A percentile compares a stretch with the other conserved stretches of the same genome.
These are phyloP conservation scores for Glonium stellatum DNA, from an alignment of 495 filamentous ascomycete species.

Conservation along the genomic window DNA sequence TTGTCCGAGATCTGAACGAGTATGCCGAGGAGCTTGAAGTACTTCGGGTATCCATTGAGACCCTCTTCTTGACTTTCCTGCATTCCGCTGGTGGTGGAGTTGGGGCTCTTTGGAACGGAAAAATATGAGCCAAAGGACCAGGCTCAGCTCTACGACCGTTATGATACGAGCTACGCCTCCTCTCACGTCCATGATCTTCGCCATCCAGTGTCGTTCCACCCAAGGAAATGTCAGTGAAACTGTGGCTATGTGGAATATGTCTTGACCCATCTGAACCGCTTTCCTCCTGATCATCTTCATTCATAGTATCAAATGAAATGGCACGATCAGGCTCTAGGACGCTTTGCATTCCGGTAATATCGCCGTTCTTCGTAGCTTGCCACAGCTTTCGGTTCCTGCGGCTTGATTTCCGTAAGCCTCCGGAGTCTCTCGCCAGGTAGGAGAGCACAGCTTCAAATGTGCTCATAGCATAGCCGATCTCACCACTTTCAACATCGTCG, in stretches of 20 bases:
- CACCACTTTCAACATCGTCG: conserved; percentile 93
- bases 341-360: conserved; percentile 63
- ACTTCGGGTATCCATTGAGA: conserved; percentile 82
- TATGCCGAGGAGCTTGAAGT: conserved; percentile 77
- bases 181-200: conserved; percentile 6
- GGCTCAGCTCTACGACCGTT: conserved; percentile 3
- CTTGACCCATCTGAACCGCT: not conserved
- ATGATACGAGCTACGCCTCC: conserved; percentile 1
- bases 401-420: conserved; percentile 74
- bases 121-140: conserved; percentile 71
- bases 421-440: conserved; percentile 79
- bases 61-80: conserved; percentile 53
- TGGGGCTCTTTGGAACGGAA: conserved; percentile 64
- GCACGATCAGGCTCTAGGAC: conserved; percentile 61
- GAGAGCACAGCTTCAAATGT: conserved; percentile 93
- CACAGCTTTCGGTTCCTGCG: conserved; percentile 78
- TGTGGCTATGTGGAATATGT: conserved; percentile 19
- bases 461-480: conserved; percentile 94
- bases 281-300: conserved; percentile 8
- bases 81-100: conserved; percentile 44
- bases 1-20: conserved; percentile 68
- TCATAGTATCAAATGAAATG: conserved; percentile 1
- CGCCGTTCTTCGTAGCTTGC: conserved; percentile 72
- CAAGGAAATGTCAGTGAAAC: conserved; percentile 12
- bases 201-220: conserved; percentile 17